These are phyloP conservation scores for Talinum fruticosum DNA, from an alignment of 148 eudicot genomes.

Conservation along the genomic window DNA sequence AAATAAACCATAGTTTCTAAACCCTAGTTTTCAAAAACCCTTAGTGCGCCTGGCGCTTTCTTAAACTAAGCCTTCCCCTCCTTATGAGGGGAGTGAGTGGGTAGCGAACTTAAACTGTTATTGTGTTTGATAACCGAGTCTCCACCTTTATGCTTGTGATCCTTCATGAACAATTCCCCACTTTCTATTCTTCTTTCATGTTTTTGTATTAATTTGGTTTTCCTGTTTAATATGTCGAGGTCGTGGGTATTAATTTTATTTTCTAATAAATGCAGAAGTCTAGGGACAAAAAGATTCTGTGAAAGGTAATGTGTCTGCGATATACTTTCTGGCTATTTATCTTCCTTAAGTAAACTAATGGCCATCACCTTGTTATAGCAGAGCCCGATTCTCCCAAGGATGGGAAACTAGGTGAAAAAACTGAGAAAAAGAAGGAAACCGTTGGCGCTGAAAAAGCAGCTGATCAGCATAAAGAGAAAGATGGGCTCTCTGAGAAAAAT, in stretches of 20 bases:
- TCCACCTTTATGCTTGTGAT: background rate
- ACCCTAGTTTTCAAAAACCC: too few relatives aligned
- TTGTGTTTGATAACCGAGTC: background rate
- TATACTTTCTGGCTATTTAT: background rate
- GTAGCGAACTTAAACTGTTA: background rate
- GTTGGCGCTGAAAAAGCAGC: slow-evolving; percentile 29
- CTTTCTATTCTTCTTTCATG: background rate
- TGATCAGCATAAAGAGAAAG: slow-evolving; percentile 35
- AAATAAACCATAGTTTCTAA: too few relatives aligned
- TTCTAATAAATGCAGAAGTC: slow-evolving; percentile 40
- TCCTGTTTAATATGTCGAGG: background rate
- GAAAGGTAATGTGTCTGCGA: slow-evolving; percentile 50
- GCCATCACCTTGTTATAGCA: slow-evolving; percentile 2
- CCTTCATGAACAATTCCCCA: background rate
- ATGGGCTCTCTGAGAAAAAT: slow-evolving; percentile 29
- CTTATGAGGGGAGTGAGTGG: background rate
- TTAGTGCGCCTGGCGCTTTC: too few relatives aligned
- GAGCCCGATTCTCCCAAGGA: slow-evolving; percentile 40
- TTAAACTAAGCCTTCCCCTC: too few relatives aligned
- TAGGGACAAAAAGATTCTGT: slow-evolving; percentile 48
- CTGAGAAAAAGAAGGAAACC: slow-evolving; percentile 40
- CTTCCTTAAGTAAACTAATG: background rate
- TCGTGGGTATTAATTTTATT: background rate
- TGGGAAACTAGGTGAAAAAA: slow-evolving; percentile 39
- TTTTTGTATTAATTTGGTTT: background rate